A percentile compares a stretch with the other conserved stretches of the same genome.
Evolutionary conservation across 495 filamentous ascomycete species (phyloP).

Genomic region (Cercophora newfieldiana): DNA sequence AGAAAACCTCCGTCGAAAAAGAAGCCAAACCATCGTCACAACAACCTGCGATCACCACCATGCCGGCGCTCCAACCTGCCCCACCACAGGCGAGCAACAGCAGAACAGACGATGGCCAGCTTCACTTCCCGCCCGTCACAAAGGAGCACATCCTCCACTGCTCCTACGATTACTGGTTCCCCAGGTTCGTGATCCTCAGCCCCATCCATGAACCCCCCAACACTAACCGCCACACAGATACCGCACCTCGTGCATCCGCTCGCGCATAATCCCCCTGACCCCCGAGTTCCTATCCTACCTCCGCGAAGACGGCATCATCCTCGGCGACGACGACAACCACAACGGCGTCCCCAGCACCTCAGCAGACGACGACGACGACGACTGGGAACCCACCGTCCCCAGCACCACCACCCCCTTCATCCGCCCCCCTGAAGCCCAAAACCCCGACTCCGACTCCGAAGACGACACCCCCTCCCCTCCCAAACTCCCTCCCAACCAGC

Average conservation of each 20-base stretch:
- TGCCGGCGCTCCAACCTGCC: slow-evolving; percentile 31
- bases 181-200: slow-evolving; percentile 54
- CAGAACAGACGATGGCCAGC: slow-evolving; percentile 23
- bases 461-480: slow-evolving; percentile 31
- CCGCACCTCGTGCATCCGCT: slow-evolving; percentile 77
- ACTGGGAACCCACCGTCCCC: slow-evolving; percentile 43
- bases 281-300: slow-evolving; percentile 79
- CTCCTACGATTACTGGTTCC: slow-evolving; percentile 90
- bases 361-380: slow-evolving; percentile 49
- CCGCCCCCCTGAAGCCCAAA: slow-evolving; percentile 26
- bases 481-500: slow-evolving; percentile 42
- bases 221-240: slow-evolving; percentile 51
- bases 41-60: slow-evolving; percentile 6
- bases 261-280: slow-evolving; percentile 75
- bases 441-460: slow-evolving; percentile 43
- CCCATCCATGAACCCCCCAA: background rate
- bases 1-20: background rate
- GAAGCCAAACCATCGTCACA: too few species aligned
- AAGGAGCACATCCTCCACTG: slow-evolving; percentile 88
- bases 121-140: slow-evolving; percentile 80
- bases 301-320: slow-evolving; percentile 87
- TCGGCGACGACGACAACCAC: slow-evolving; percentile 57
- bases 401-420: slow-evolving; percentile 30
- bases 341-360: slow-evolving; percentile 44
- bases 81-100: slow-evolving; percentile 16